Conservation (phyloP, 2,329 filamentous ascomycete species). For the Hypoxylon sp. region DNA sequence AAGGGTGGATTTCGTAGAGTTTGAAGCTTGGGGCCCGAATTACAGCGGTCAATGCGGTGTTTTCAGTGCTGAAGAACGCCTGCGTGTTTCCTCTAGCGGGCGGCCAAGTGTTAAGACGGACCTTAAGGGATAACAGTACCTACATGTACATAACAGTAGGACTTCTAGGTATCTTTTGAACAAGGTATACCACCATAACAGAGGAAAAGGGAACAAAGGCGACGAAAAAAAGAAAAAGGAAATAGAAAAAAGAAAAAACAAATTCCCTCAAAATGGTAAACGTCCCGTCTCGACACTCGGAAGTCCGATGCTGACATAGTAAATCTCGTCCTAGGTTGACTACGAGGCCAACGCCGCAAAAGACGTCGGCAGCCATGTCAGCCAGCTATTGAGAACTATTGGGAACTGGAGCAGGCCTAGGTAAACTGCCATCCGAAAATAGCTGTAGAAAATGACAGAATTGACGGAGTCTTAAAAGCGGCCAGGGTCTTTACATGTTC, state of each 20-base stretch:
- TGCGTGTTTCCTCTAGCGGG: not conserved
- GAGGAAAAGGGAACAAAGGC: not conserved
- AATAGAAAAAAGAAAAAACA: too few relatives aligned
- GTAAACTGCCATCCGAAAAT: conserved; percentile 7
- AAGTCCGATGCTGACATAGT: conserved; percentile 7
- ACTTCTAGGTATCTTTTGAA: not conserved
- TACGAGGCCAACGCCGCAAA: conserved; percentile 31
- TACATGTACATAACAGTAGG: not conserved
- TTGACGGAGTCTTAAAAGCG: conserved; percentile 25
- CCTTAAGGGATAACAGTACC: not conserved
- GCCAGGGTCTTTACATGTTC: conserved; percentile 45
- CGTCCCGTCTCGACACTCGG: not conserved
- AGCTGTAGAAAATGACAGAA: not conserved
- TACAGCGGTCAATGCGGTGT: conserved; percentile 10
- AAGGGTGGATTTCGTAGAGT: too few relatives aligned
- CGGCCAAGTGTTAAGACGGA: not conserved
- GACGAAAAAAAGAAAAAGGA: not conserved
- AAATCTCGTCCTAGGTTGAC: conserved; percentile 26
- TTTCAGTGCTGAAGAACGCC: conserved; percentile 6
- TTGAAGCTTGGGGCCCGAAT: not conserved
- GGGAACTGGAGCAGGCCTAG: conserved; percentile 45
- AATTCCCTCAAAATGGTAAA: conserved; percentile 30
- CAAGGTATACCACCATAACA: not conserved
- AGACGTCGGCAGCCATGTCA: conserved; percentile 36
- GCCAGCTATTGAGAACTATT: conserved; percentile 40